phyloP scores from a whole-genome alignment of 1,284 basidiomycete genomes.

The Erythrobasidium hasegawianum region DNA sequence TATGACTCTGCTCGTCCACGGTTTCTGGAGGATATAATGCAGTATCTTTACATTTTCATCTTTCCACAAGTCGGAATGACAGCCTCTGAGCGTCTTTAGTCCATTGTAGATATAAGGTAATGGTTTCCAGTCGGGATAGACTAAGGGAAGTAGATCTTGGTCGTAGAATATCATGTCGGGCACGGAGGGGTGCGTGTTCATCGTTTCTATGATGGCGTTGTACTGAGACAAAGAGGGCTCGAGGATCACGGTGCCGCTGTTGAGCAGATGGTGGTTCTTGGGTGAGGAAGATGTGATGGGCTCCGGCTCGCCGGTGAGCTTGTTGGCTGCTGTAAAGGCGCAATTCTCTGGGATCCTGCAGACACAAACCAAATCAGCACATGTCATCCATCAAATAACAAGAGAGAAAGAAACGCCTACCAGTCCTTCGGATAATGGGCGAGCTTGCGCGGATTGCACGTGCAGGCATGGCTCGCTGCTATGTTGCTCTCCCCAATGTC shows the following conservation, averaged over 20 bases:
- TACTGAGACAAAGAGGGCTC: constrained; percentile 63
- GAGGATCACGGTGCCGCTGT: constrained; percentile 82
- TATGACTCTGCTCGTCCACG: constrained; percentile 58
- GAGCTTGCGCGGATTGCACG: constrained; percentile 84
- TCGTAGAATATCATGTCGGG: constrained; percentile 76
- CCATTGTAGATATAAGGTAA: constrained; percentile 65
- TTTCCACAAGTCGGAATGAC: constrained; percentile 68
- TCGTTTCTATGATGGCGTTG: constrained; percentile 57
- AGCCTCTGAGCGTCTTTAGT: constrained; percentile 67
- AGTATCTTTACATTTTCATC: constrained; percentile 64
- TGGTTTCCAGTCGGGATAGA: constrained; percentile 64
- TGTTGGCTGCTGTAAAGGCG: constrained; percentile 56
- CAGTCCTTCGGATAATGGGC: constrained; percentile 83
- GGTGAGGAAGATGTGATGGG: constrained; percentile 54
- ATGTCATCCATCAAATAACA: no score
- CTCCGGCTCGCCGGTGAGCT: constrained; percentile 53
- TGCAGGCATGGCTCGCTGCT: constrained; percentile 81
- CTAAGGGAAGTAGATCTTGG: constrained; percentile 80
- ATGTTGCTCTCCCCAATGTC: constrained; percentile 60
- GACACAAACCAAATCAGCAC: no score
- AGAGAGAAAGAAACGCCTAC: no score
- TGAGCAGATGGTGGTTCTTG: constrained; percentile 72
- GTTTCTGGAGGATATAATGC: constrained; percentile 49
- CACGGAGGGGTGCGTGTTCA: constrained; percentile 66
- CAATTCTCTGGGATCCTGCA: constrained; percentile 84